Evolutionary conservation across 2,329 filamentous ascomycete species (phyloP).

Genomic region (Lasiodiplodia hormozganensis): DNA sequence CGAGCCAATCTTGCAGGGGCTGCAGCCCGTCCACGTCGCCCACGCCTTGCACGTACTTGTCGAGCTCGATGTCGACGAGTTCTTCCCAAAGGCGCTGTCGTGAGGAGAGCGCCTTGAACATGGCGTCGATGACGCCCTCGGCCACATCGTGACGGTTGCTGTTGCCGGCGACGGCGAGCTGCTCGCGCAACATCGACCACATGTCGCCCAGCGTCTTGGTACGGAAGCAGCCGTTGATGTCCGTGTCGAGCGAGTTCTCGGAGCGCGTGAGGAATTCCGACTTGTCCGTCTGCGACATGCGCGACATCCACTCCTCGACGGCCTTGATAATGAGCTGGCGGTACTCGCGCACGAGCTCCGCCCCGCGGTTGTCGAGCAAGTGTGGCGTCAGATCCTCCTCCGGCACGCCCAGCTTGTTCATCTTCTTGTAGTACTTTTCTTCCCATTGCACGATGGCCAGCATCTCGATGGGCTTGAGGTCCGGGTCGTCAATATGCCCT

Average conservation of each 20-base stretch:
- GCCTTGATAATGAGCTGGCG: conserved; percentile 93
- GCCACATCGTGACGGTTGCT: conserved; percentile 89
- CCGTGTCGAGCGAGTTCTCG: conserved; percentile 81
- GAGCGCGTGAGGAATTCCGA: conserved; percentile 81
- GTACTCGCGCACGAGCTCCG: conserved; percentile 92
- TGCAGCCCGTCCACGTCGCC: conserved; percentile 77
- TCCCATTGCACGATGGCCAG: conserved; percentile 94
- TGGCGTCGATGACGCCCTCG: conserved; percentile 94
- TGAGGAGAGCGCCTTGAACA: conserved; percentile 84
- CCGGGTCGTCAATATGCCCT: conserved; percentile 80
- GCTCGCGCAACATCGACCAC: conserved; percentile 97
- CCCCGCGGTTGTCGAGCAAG: conserved; percentile 87
- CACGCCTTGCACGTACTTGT: conserved; percentile 66
- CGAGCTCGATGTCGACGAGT: conserved; percentile 85
- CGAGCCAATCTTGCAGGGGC: conserved; percentile 82
- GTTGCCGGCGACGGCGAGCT: conserved; percentile 82
- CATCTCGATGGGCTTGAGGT: conserved; percentile 84
- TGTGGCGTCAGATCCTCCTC: conserved; percentile 81
- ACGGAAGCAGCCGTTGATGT: conserved; percentile 88
- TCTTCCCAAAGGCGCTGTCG: conserved; percentile 87
- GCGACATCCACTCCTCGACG: conserved; percentile 96
- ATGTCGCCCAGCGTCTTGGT: conserved; percentile 92
- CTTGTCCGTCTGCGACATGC: conserved; percentile 83
- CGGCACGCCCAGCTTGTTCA: conserved; percentile 84
- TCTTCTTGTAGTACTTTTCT: conserved; percentile 95